These are phyloP conservation scores for Cystobasidium pallidum DNA, from an alignment of 1,284 basidiomycete species.

Conservation along the genomic window DNA sequence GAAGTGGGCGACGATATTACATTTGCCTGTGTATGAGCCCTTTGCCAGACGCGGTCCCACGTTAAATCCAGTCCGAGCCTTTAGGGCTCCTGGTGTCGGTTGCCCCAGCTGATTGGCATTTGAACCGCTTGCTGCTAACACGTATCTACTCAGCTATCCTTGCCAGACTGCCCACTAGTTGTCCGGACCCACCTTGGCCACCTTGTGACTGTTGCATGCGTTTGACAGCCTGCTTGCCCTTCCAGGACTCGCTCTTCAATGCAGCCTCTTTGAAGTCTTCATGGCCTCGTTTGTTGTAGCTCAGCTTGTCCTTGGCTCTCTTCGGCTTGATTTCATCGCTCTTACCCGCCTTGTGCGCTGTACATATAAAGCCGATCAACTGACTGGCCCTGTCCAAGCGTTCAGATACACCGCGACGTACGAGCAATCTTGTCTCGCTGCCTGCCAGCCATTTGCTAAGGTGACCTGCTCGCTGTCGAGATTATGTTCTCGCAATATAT, in stretches of 20 bases:
- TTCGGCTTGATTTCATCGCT: conserved; percentile 19
- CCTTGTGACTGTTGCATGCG: conserved; percentile 17
- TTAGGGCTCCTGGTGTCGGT: background rate
- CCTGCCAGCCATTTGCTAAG: background rate
- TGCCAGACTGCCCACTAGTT: background rate
- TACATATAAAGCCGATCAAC: conserved; percentile 3
- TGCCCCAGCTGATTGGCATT: background rate
- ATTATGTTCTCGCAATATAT: too few relatives aligned
- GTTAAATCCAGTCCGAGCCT: conserved; percentile 28
- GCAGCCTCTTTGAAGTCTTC: conserved; percentile 24
- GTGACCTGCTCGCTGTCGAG: background rate
- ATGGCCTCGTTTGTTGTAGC: conserved; percentile 22
- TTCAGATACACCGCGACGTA: background rate
- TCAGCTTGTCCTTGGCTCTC: conserved; percentile 27
- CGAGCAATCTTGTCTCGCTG: background rate
- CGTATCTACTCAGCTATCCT: background rate
- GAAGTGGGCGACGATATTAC: background rate
- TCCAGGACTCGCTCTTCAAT: conserved; percentile 21
- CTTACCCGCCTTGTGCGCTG: background rate
- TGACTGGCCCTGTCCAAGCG: background rate
- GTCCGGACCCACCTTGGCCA: conserved; percentile 10
- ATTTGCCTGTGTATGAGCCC: conserved; percentile 39
- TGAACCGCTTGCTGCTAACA: conserved; percentile 5
- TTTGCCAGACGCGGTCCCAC: conserved; percentile 30
- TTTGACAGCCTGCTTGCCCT: conserved; percentile 27